phyloP scores from a whole-genome alignment of 163 green algal species.

The Scenedesmus sp. region DNA sequence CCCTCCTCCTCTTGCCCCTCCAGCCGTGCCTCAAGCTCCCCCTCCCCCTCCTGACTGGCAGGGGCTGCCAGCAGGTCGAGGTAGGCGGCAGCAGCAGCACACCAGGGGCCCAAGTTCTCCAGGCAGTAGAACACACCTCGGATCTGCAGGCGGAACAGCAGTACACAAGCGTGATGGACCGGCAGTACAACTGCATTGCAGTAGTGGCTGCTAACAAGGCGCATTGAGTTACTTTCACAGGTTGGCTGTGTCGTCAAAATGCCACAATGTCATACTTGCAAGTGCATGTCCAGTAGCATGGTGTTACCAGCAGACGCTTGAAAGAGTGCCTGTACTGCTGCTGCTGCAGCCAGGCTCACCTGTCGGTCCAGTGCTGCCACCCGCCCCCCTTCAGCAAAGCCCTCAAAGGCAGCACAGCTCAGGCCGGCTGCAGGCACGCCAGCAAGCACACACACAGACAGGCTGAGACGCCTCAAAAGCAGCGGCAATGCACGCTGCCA shows the following conservation, averaged over 20 bases:
- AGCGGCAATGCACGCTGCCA: too few relatives aligned
- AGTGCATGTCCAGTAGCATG: neutral
- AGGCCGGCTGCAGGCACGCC: constrained; percentile 20
- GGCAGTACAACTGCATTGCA: neutral
- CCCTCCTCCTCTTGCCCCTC: neutral
- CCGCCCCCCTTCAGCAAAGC: constrained; percentile 27
- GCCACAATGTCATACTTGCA: too few relatives aligned
- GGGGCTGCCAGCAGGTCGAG: constrained; percentile 43
- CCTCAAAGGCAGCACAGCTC: constrained; percentile 30
- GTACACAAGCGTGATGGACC: too few relatives aligned
- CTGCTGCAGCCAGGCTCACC: constrained; percentile 7
- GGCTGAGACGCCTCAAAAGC: too few relatives aligned
- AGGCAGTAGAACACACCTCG: constrained; percentile 44
- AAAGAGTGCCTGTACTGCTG: neutral
- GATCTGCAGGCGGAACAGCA: constrained; percentile 26
- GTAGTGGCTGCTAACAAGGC: neutral
- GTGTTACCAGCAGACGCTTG: neutral
- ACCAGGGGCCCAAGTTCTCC: constrained; percentile 44
- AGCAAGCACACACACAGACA: neutral
- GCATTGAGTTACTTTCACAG: too few relatives aligned
- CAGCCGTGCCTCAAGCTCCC: neutral
- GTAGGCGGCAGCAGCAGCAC: constrained; percentile 43
- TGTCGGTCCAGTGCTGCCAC: constrained; percentile 41
- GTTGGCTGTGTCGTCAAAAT: too few relatives aligned
- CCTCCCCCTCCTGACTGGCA: neutral